Percentiles rank a stretch among this genome's conserved stretches.
These are phyloP conservation scores for Colletotrichum nymphaeae DNA, from an alignment of 2,329 filamentous ascomycete genomes.

Conservation along the genomic window DNA sequence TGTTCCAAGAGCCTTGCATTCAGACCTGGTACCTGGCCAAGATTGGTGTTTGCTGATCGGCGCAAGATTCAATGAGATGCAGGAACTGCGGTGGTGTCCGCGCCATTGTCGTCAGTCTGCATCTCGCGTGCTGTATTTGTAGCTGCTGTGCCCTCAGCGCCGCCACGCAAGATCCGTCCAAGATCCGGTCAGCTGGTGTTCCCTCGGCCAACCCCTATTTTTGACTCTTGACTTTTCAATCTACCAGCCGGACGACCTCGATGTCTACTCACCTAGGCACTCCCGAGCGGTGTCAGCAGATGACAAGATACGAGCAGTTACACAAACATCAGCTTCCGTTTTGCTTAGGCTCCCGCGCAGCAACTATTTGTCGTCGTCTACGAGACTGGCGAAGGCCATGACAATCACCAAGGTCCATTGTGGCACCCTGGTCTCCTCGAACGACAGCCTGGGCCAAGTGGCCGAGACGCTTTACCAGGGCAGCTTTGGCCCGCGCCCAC, in stretches of 20 bases:
- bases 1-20: neutral
- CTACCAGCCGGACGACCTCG: neutral
- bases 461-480: slow-evolving; percentile 17
- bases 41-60: neutral
- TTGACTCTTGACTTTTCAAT: neutral
- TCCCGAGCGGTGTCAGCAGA: neutral
- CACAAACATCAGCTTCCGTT: slow-evolving; percentile 1
- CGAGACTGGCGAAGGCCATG: neutral
- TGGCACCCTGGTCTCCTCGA: neutral
- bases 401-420: neutral
- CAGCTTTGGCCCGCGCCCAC: slow-evolving; percentile 22
- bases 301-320: neutral
- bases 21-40: neutral
- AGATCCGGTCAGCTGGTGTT: neutral
- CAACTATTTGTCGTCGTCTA: neutral
- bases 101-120: neutral
- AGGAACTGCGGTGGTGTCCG: neutral
- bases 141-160: neutral
- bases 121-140: neutral
- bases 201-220: neutral
- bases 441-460: neutral
- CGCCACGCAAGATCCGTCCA: neutral
- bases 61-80: neutral
- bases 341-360: neutral
- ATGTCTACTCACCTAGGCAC: neutral